Conservation (phyloP, 2,329 filamentous ascomycete genomes). For the Exophiala phaeomuriformis region DNA sequence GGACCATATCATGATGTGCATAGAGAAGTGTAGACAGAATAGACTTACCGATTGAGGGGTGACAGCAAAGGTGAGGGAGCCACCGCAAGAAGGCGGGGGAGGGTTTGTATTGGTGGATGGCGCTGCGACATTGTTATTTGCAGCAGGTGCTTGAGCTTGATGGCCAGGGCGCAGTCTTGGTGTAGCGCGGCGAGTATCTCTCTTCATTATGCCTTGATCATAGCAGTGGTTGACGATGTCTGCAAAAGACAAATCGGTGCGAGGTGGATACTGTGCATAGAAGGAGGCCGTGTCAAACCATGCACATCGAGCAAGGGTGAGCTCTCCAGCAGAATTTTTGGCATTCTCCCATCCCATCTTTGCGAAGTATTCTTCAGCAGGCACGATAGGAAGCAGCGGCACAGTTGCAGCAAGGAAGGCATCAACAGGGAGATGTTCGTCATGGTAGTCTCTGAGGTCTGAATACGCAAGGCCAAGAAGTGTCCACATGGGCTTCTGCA, state of each 20-base stretch:
- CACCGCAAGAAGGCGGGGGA: slow-evolving; percentile 7
- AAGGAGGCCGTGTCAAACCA: slow-evolving; percentile 12
- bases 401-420: slow-evolving; percentile 43
- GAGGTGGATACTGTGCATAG: slow-evolving; percentile 24
- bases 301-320: slow-evolving; percentile 3
- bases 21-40: too few species aligned
- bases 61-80: background rate
- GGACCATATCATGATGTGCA: too few species aligned
- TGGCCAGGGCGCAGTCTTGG: background rate
- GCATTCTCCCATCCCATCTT: slow-evolving; percentile 40
- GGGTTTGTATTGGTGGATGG: too few species aligned
- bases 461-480: slow-evolving; percentile 52
- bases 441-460: slow-evolving; percentile 46
- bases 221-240: slow-evolving; percentile 31
- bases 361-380: slow-evolving; percentile 41
- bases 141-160: background rate
- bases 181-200: background rate
- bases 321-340: slow-evolving; percentile 7
- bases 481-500: slow-evolving; percentile 46
- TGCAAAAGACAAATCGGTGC: slow-evolving; percentile 31
- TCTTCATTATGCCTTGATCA: background rate
- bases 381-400: slow-evolving; percentile 43
- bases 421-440: slow-evolving; percentile 41
- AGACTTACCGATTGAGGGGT: slow-evolving; percentile 9
- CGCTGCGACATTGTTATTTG: background rate